Evolutionary conservation across 495 filamentous ascomycete species (phyloP).

Genomic region (Aspergillus affinis): DNA sequence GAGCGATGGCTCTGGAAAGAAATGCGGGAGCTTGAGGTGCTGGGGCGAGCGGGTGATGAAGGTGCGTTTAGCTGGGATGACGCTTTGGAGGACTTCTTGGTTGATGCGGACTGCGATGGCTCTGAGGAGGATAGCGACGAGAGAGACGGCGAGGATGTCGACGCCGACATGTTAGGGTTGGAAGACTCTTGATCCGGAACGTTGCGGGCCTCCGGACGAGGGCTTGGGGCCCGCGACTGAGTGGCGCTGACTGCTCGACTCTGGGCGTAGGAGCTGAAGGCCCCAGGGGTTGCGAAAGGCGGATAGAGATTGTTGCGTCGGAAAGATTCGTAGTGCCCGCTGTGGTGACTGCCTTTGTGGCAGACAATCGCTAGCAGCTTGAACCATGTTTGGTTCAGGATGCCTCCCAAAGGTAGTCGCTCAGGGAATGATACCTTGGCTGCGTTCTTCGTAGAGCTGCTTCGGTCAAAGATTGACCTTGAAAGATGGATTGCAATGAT

Average conservation of each 20-base stretch:
- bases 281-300: constrained; percentile 79
- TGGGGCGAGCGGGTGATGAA: constrained; percentile 37
- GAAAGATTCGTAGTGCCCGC: constrained; percentile 97
- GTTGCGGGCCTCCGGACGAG: constrained; percentile 33
- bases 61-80: constrained; percentile 24
- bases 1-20: constrained; percentile 40
- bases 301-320: constrained; percentile 75
- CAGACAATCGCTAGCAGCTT: constrained; percentile 84
- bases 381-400: constrained; percentile 76
- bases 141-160: constrained; percentile 41
- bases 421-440: constrained; percentile 94
- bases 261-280: constrained; percentile 67
- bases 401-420: constrained; percentile 71
- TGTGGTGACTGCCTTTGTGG: constrained; percentile 94
- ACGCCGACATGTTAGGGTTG: constrained; percentile 33
- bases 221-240: constrained; percentile 45
- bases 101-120: constrained; percentile 12
- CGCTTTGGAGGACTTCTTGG: constrained; percentile 11
- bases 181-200: constrained; percentile 28
- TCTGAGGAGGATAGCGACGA: constrained; percentile 34
- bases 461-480: constrained; percentile 81
- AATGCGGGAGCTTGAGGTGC: constrained; percentile 38
- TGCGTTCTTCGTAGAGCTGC: constrained; percentile 82
- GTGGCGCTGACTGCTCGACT: constrained; percentile 55
- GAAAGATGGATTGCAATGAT: constrained; percentile 90